Evolutionary conservation across 495 filamentous ascomycete species (phyloP).

Genomic region (Entonaema liquescens): DNA sequence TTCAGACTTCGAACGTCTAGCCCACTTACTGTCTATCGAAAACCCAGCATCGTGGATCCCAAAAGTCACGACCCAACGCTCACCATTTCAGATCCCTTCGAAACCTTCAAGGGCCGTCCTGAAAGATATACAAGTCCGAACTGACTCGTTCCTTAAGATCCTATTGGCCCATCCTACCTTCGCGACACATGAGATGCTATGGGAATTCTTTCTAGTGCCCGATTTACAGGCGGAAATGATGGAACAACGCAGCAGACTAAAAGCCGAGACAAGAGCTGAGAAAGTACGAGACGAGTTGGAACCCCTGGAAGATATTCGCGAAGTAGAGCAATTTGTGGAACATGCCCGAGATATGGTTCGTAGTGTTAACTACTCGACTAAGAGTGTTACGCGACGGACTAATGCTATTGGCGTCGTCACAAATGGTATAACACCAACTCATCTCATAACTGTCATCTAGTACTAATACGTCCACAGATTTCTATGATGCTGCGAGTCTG

Average conservation of each 20-base stretch:
- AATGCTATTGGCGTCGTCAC: conserved; percentile 64
- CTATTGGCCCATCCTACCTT: conserved; percentile 92
- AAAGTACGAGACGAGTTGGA: conserved; percentile 86
- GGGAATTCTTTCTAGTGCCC: conserved; percentile 98
- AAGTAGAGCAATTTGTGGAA: conserved; percentile 91
- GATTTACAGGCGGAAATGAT: conserved; percentile 91
- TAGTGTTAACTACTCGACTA: conserved; percentile 80
- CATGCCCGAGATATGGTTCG: conserved; percentile 89
- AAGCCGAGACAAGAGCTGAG: conserved; percentile 82
- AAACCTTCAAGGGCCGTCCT: conserved; percentile 88
- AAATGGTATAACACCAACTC: conserved; percentile 57
- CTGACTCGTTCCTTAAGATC: conserved; percentile 86
- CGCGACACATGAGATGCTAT: conserved; percentile 94
- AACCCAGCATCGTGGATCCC: conserved; percentile 97
- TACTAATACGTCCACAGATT: conserved; percentile 60
- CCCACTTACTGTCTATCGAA: conserved; percentile 85
- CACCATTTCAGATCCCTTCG: conserved; percentile 90
- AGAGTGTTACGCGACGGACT: conserved; percentile 76
- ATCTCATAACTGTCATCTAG: conserved; percentile 26
- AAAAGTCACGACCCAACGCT: conserved; percentile 77
- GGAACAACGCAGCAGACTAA: conserved; percentile 84
- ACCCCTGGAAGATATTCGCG: conserved; percentile 84
- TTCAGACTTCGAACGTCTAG: conserved; percentile 89
- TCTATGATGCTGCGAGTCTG: conserved; percentile 72
- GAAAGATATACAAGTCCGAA: conserved; percentile 84